Conservation (phyloP, 2,329 filamentous ascomycete species). For the Dissoconium aciculare region DNA sequence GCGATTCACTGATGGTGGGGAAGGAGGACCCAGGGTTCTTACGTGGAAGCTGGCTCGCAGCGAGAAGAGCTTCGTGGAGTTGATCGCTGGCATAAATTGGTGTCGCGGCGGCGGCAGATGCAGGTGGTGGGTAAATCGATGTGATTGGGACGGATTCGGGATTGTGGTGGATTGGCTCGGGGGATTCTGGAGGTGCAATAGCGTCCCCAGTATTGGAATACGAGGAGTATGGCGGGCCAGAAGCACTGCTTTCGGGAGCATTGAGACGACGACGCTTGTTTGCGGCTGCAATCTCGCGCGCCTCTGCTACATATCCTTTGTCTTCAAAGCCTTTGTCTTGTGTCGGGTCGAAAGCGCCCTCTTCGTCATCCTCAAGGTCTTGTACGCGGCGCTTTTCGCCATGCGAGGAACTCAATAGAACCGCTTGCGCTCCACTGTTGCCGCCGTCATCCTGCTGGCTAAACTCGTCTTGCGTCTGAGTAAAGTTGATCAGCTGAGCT, state of each 20-base stretch:
- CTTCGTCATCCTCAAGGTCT: constrained; percentile 18
- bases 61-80: too few relatives aligned
- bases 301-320: constrained; percentile 32
- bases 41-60: constrained; percentile 15
- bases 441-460: too few relatives aligned
- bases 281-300: constrained; percentile 19
- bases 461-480: too few relatives aligned
- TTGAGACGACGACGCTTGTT: constrained; percentile 21
- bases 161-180: too few relatives aligned
- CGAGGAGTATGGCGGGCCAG: not conserved
- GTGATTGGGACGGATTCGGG: too few relatives aligned
- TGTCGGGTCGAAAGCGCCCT: constrained; percentile 16
- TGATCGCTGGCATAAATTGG: too few relatives aligned
- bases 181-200: too few relatives aligned
- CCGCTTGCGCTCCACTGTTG: too few relatives aligned
- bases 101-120: too few relatives aligned
- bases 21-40: constrained; percentile 21
- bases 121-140: too few relatives aligned
- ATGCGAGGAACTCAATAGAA: too few relatives aligned
- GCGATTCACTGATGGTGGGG: constrained; percentile 13
- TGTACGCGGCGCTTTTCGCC: constrained; percentile 16
- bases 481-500: constrained; percentile 7
- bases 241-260: not conserved
- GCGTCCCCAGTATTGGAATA: constrained; percentile 1
- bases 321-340: constrained; percentile 29